Percentiles rank a stretch among this genome's conserved stretches.
phyloP scores from a whole-genome alignment of 495 filamentous ascomycete genomes.

The Echria macrotheca region DNA sequence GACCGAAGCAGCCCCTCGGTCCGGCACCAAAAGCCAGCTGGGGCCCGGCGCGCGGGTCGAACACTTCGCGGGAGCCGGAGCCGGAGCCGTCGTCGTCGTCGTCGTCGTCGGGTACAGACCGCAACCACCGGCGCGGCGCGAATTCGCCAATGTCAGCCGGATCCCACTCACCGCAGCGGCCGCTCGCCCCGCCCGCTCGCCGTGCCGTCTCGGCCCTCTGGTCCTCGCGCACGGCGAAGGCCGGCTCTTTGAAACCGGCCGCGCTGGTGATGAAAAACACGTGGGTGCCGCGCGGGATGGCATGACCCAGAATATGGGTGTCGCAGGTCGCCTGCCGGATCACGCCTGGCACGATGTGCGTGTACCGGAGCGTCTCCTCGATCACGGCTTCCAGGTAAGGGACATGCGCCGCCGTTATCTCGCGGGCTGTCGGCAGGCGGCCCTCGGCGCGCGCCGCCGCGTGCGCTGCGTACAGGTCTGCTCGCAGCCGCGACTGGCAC shows the following conservation, averaged over 20 bases:
- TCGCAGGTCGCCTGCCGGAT: background rate
- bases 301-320: background rate
- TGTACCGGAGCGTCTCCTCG: conserved; percentile 1
- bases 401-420: background rate
- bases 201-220: background rate
- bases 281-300: background rate
- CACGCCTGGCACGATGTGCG: background rate
- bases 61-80: too few species aligned
- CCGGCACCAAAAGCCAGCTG: conserved; percentile 29
- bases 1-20: conserved; percentile 30
- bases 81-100: too few species aligned
- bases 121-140: background rate
- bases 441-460: background rate
- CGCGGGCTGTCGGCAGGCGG: background rate
- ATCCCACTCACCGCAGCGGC: background rate
- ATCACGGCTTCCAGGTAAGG: conserved; percentile 11
- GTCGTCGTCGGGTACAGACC: too few species aligned
- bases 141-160: background rate
- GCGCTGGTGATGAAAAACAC: background rate
- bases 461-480: too few species aligned
- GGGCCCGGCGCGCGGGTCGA: conserved; percentile 28
- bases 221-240: background rate
- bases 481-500: too few species aligned
- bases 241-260: background rate
- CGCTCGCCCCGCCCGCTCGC: background rate